These are phyloP conservation scores for Buddleja alternifolia DNA, from an alignment of 257 asterid genomes.

Conservation along the genomic window DNA sequence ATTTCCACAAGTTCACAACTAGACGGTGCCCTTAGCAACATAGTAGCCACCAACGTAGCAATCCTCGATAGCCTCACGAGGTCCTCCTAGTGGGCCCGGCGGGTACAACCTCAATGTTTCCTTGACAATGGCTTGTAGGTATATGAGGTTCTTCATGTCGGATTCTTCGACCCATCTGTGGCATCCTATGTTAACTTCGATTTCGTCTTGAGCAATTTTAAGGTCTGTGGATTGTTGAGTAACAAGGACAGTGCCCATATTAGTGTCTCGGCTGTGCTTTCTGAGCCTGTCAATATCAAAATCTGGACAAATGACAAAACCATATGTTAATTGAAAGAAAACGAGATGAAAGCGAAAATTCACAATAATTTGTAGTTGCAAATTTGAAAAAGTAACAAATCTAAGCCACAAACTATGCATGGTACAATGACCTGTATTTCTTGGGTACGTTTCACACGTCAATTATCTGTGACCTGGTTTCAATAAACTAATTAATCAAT, in stretches of 20 bases:
- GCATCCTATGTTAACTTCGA: slow-evolving; percentile 43
- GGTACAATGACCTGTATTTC: no score
- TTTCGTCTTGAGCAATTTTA: slow-evolving; percentile 46
- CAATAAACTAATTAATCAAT: no score
- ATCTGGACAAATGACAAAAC: slow-evolving; percentile 30
- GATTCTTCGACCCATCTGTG: slow-evolving; percentile 53
- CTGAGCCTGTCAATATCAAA: slow-evolving; percentile 54
- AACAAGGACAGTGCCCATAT: slow-evolving; percentile 61
- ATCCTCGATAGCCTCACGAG: slow-evolving; percentile 51
- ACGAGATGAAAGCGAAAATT: neutral
- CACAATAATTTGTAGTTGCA: no score
- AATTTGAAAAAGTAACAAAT: no score
- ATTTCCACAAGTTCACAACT: slow-evolving; percentile 53
- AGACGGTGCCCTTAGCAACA: slow-evolving; percentile 59
- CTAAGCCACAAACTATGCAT: neutral
- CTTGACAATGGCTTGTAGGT: slow-evolving; percentile 53
- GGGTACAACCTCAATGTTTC: slow-evolving; percentile 68
- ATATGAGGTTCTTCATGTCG: slow-evolving; percentile 47
- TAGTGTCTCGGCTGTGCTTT: slow-evolving; percentile 57
- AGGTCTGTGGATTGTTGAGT: slow-evolving; percentile 35
- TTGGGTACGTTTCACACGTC: no score
- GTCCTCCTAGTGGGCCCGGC: slow-evolving; percentile 63
- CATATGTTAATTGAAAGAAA: neutral
- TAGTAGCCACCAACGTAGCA: slow-evolving; percentile 35
- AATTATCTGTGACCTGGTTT: no score